A percentile compares a stretch with the other conserved stretches of the same genome.
phyloP scores from a whole-genome alignment of 2,329 filamentous ascomycete genomes.

The Stemphylium beticola region DNA sequence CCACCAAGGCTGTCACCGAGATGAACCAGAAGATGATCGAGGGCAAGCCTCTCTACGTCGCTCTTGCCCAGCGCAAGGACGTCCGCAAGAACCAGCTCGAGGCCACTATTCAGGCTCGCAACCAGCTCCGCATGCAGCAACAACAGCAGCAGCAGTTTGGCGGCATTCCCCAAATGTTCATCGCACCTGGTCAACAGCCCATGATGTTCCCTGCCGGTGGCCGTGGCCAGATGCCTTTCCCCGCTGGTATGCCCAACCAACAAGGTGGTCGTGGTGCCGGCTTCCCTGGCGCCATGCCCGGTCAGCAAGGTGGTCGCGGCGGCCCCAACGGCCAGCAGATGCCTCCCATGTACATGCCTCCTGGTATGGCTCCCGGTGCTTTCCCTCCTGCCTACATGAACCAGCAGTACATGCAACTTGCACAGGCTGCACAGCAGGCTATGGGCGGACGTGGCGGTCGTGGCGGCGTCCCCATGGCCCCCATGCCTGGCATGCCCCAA shows the following conservation, averaged over 20 bases:
- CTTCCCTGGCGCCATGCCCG: constrained; percentile 80
- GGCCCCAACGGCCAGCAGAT: constrained; percentile 78
- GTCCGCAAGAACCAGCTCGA: constrained; percentile 99
- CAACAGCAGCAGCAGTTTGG: constrained; percentile 70
- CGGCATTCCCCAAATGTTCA: constrained; percentile 78
- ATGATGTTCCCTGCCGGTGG: constrained; percentile 62
- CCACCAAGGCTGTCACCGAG: constrained; percentile 97
- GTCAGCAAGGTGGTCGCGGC: constrained; percentile 86
- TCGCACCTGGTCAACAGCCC: constrained; percentile 80
- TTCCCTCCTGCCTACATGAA: constrained; percentile 80
- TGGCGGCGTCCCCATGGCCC: constrained; percentile 66
- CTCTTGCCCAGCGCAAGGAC: constrained; percentile 98
- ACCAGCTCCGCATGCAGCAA: constrained; percentile 98
- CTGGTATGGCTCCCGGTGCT: constrained; percentile 64
- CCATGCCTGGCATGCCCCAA: constrained; percentile 73
- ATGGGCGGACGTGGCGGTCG: constrained; percentile 61
- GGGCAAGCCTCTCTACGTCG: constrained; percentile 96
- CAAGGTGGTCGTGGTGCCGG: constrained; percentile 85
- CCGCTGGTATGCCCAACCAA: constrained; percentile 67
- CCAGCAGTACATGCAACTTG: constrained; percentile 79
- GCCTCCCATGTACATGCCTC: constrained; percentile 82
- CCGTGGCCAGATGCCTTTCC: constrained; percentile 68
- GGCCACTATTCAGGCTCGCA: constrained; percentile 98
- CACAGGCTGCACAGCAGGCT: constrained; percentile 71
- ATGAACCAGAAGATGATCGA: constrained; percentile 99